Evolutionary conservation across 129 eudicot species (phyloP), one percentile per base, ranked within the genome.

Genomic region (Flaveria linearis): DNA sequence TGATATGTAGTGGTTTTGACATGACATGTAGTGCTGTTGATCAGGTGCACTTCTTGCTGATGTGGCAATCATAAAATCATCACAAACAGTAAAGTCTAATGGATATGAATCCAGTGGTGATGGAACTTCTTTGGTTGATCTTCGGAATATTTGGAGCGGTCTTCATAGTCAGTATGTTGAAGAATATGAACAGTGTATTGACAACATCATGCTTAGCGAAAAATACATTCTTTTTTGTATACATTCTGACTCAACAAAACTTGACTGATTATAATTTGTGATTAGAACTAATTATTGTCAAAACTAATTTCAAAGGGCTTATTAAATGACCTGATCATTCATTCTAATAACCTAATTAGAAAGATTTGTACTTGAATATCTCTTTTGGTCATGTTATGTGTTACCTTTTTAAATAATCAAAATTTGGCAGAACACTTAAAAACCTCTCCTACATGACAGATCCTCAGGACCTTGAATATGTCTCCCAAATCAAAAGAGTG

Each of bases 41-140:
- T 84, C 91, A 49, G 77, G 86, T 72, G 86, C 86, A 12, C 83
- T 87, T 78, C 69, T 87, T 51, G 91, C 91, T n/a, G 91, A 87
- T 69, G 80, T 87, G 49, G 88, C 91, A 42, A 82, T 87, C 22
- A 78, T 82, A 36, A 85, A 83, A 76, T 65, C 91, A 46, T 73
- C 83, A 67, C 76, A 80, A 68, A 20, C 64, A n/a, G 55, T 74
- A 66, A 80, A 76, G 43, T 53, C 63, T 1, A 84, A 77, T 72
- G 82, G 60, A 36, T 57, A 22, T 46, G 90, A 83, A 68, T 33
- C 77, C 9, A 17, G 76, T 41, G 49, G 30, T 26, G 71, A 68
- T 68, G 71, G 56, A 25, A 55, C 17, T 26, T 73, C 25, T 25
- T 53, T 78, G 57, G 86, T 76, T 75, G 80, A 84, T 72, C 82